A percentile compares a stretch with the other conserved stretches of the same genome.
Evolutionary conservation across 139 green algal species (phyloP).

Genomic region (Tetradesmus lagerheimii): DNA sequence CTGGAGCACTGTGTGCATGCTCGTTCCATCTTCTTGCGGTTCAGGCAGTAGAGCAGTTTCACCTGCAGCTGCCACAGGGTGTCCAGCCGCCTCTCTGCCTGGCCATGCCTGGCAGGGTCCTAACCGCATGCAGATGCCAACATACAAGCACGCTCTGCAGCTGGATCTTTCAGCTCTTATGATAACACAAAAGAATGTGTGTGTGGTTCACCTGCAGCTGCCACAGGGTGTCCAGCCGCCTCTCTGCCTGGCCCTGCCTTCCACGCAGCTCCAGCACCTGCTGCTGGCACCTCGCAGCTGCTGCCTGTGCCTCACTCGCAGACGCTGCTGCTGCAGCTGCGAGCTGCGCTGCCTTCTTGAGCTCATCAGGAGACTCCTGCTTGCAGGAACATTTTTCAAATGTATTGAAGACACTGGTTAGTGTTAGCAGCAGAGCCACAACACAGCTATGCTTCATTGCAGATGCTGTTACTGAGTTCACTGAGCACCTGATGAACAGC

Average conservation of each 20-base stretch:
- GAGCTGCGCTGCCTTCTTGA: constrained; percentile 1
- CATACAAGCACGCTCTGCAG: too few species aligned
- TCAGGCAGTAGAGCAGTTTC: too few species aligned
- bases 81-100: constrained; percentile 40
- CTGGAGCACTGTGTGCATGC: too few species aligned
- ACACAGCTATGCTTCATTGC: too few species aligned
- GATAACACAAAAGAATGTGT: too few species aligned
- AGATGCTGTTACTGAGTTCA: too few species aligned
- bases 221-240: constrained; percentile 43
- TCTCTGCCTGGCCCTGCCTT: constrained; percentile 37
- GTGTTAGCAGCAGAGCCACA: neutral
- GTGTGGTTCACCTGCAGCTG: constrained; percentile 32
- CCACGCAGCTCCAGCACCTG: constrained; percentile 38
- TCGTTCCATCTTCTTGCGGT: too few species aligned
- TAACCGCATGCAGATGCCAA: too few species aligned
- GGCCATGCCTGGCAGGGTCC: constrained; percentile 36
- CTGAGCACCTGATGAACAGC: too few species aligned
- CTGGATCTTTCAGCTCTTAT: too few species aligned
- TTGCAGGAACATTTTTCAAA: too few species aligned
- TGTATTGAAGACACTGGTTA: neutral
- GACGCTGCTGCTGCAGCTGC: neutral
- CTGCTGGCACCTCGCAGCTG: neutral
- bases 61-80: constrained; percentile 39
- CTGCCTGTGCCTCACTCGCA: neutral
- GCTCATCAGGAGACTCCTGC: neutral